Evolutionary conservation across 306 rosid genomes (phyloP), one percentile per base, ranked within the genome.

Genomic region (Cercis canadensis): DNA sequence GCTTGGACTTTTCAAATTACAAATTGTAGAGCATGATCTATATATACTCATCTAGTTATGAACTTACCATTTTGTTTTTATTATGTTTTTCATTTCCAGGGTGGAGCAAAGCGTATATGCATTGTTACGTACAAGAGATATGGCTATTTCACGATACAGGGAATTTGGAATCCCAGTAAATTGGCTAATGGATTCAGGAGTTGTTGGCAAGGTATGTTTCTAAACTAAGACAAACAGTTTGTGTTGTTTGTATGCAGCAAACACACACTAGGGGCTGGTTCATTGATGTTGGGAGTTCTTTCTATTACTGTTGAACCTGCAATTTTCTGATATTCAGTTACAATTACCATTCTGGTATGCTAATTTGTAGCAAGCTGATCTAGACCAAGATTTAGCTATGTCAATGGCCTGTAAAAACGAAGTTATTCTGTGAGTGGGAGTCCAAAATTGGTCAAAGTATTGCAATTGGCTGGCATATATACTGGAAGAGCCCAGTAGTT

Each of bases 91-190:
- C 29, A 40, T 62, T 83, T 77, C 33, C 82, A 95, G 99, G 71
- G 92, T 95, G 59, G 99, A 95, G 73, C 95, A 87, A 57, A 89
- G 99, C 29, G 99, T 95, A 29, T 95, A 83, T 82, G 97, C 97
- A 33, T 82, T 95, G 24, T 67, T 91, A 59, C 86, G 97, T 51
- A 95, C 99, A 40, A 95, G 97, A 80, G 99, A 95, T 77, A 86
- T 91, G 97, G 97, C 99, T 61, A 72, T 92, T 74, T 91, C 99
- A 7, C 87, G 97, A 55, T 95, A 90, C 86, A 85, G 12, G 69
- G 99, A 95, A 67, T 95, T 95, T 17, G 99, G 97, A 76, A 87
- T 91, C 75, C 99, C 99, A 39, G 89, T 86, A 50, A 87, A 95
- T 65, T 95, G 99, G 99, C 54, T 95, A 41, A 43, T 67, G 63